Conservation (phyloP, 768 basidiomycete genomes). For the Mycena galericulata region DNA sequence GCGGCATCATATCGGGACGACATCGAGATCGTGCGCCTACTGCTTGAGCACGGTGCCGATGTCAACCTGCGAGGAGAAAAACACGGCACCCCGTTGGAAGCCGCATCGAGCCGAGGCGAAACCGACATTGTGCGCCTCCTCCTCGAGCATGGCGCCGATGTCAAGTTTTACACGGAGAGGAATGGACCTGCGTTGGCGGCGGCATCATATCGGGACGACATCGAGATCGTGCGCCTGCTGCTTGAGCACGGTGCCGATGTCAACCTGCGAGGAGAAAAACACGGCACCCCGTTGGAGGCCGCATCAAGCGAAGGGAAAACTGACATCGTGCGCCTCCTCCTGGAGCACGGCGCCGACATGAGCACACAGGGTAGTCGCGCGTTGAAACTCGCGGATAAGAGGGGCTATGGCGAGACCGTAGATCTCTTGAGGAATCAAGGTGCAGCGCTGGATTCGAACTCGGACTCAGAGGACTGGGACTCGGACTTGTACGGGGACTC, state of each 20-base stretch:
- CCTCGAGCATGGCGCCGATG: not conserved
- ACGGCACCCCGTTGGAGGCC: not conserved
- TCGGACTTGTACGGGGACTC: too few relatives aligned
- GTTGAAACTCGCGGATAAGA: too few relatives aligned
- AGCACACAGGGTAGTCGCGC: too few relatives aligned
- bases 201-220: not conserved
- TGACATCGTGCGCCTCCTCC: not conserved
- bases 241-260: not conserved
- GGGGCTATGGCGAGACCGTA: too few relatives aligned
- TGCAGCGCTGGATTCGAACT: too few relatives aligned
- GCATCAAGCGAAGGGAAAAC: not conserved
- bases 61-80: not conserved
- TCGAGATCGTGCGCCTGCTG: not conserved
- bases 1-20: not conserved
- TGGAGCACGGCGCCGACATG: not conserved
- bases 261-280: not conserved
- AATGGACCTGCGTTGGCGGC: too few relatives aligned
- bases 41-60: not conserved
- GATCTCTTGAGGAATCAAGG: too few relatives aligned
- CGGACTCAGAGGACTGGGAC: too few relatives aligned
- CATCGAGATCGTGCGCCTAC: not conserved
- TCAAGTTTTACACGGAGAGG: not conserved
- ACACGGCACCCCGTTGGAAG: not conserved
- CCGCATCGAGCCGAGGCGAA: not conserved
- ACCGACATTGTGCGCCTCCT: not conserved